These are phyloP conservation scores for Pharus latifolius DNA, from an alignment of 176 grass and related monocot genomes.

Conservation along the genomic window DNA sequence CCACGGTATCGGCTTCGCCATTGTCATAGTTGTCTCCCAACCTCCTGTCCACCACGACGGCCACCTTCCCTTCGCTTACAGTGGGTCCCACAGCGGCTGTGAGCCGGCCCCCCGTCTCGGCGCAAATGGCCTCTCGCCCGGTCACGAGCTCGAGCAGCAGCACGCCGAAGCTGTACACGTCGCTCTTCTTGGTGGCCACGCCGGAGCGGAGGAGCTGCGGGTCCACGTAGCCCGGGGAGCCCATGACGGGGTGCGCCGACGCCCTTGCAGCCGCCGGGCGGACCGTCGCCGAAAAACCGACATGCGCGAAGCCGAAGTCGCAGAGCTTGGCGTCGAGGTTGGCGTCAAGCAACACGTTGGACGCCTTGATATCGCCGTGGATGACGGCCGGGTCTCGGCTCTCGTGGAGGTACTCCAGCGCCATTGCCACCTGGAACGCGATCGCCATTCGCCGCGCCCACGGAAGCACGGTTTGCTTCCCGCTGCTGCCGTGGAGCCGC, in stretches of 20 bases:
- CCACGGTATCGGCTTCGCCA: constrained; percentile 39
- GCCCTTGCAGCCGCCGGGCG: constrained; percentile 1
- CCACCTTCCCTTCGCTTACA: constrained; percentile 6
- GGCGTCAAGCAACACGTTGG: constrained; percentile 61
- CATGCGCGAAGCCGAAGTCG: constrained; percentile 60
- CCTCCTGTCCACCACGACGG: constrained; percentile 41
- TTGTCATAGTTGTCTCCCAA: constrained; percentile 27
- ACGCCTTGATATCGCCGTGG: constrained; percentile 78
- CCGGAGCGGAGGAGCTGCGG: constrained; percentile 72
- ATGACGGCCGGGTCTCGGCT: constrained; percentile 50
- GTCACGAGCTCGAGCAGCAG: constrained; percentile 59
- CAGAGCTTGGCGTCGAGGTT: constrained; percentile 53
- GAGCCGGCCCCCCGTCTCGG: constrained; percentile 30
- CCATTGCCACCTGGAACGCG: constrained; percentile 53
- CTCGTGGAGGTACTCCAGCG: constrained; percentile 83
- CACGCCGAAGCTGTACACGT: constrained; percentile 67
- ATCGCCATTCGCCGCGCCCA: constrained; percentile 60
- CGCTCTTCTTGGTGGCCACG: constrained; percentile 65
- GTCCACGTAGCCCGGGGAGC: constrained; percentile 77
- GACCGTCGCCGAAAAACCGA: constrained; percentile 53
- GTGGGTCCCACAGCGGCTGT: constrained; percentile 22
- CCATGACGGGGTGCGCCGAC: constrained; percentile 30
- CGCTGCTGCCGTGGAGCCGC: constrained; percentile 19
- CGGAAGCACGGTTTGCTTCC: not conserved
- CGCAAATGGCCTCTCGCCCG: constrained; percentile 50